Conservation (phyloP, 2,329 filamentous ascomycete genomes). For the Penicillium sp. region DNA sequence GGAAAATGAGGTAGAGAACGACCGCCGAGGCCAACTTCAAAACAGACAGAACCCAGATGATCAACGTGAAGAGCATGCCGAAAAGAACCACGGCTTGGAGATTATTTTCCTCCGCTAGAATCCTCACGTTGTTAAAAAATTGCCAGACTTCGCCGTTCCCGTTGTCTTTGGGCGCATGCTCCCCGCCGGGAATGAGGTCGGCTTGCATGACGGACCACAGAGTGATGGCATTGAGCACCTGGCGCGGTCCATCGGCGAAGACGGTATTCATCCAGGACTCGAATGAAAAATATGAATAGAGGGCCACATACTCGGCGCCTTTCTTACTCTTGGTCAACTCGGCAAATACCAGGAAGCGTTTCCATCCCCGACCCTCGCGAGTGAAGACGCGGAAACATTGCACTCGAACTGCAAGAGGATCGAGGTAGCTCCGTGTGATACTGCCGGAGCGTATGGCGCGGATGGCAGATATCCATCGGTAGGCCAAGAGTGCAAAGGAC, state of each 20-base stretch:
- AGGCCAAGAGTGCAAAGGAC: conserved; percentile 74
- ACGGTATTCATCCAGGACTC: conserved; percentile 80
- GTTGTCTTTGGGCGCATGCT: conserved; percentile 44
- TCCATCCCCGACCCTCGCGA: conserved; percentile 67
- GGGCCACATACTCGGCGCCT: conserved; percentile 79
- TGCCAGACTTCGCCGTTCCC: conserved; percentile 61
- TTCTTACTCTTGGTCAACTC: conserved; percentile 88
- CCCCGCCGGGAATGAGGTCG: conserved; percentile 60
- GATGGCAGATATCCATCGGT: conserved; percentile 72
- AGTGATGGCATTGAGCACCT: conserved; percentile 84
- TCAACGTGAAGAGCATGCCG: conserved; percentile 84
- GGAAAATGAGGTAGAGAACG: conserved; percentile 77
- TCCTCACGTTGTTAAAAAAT: conserved; percentile 77
- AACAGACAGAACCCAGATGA: conserved; percentile 81
- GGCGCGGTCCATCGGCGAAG: conserved; percentile 84
- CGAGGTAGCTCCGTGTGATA: conserved; percentile 85
- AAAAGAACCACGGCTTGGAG: conserved; percentile 77
- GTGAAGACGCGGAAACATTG: conserved; percentile 70
- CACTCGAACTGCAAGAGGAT: conserved; percentile 75
- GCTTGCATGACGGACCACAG: conserved; percentile 76
- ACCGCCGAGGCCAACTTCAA: conserved; percentile 66
- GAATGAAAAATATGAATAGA: conserved; percentile 84
- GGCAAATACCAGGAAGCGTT: conserved; percentile 85
- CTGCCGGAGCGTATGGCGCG: conserved; percentile 78
- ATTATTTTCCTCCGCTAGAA: conserved; percentile 65